A percentile compares a stretch with the other conserved stretches of the same genome.
Evolutionary conservation across 2,329 filamentous ascomycete genomes (phyloP).

Genomic region (Fusarium sp.): DNA sequence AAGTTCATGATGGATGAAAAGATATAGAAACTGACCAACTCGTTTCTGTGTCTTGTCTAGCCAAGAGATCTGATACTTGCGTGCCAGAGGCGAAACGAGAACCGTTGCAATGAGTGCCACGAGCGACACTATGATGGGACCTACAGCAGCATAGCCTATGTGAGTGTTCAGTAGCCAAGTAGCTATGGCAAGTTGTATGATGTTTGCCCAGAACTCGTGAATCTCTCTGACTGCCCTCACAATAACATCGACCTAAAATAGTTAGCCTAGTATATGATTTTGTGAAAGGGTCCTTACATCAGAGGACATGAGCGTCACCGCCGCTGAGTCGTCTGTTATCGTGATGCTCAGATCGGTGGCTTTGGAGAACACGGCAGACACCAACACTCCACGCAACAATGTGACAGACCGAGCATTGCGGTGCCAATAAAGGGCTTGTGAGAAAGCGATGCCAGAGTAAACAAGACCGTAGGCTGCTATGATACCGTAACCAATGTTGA

Average conservation of each 20-base stretch:
- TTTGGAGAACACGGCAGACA: constrained; percentile 48
- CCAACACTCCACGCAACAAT: constrained; percentile 45
- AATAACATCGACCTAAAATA: constrained; percentile 49
- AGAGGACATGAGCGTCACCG: constrained; percentile 54
- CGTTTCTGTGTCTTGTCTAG: constrained; percentile 40
- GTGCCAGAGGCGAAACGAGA: constrained; percentile 41
- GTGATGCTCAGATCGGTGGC: constrained; percentile 44
- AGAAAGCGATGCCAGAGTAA: constrained; percentile 45
- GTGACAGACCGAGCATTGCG: constrained; percentile 46
- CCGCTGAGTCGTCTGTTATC: constrained; percentile 44
- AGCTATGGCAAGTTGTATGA: constrained; percentile 47
- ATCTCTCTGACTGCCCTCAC: constrained; percentile 47
- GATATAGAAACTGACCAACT: constrained; percentile 35
- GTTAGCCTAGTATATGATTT: not conserved
- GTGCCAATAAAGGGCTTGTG: constrained; percentile 46
- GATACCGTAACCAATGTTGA: constrained; percentile 45
- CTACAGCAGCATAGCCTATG: constrained; percentile 47
- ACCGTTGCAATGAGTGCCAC: constrained; percentile 42
- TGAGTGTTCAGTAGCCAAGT: constrained; percentile 47
- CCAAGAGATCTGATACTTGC: constrained; percentile 43
- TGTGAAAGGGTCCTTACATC: constrained; percentile 41
- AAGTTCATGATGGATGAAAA: accelerated
- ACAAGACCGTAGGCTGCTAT: constrained; percentile 47
- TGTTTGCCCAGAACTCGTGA: constrained; percentile 51
- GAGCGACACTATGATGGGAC: constrained; percentile 46